Base-by-base conservation (phyloP, 2,329 filamentous ascomycete species). In the Clarireedia monteithiana region DNA sequence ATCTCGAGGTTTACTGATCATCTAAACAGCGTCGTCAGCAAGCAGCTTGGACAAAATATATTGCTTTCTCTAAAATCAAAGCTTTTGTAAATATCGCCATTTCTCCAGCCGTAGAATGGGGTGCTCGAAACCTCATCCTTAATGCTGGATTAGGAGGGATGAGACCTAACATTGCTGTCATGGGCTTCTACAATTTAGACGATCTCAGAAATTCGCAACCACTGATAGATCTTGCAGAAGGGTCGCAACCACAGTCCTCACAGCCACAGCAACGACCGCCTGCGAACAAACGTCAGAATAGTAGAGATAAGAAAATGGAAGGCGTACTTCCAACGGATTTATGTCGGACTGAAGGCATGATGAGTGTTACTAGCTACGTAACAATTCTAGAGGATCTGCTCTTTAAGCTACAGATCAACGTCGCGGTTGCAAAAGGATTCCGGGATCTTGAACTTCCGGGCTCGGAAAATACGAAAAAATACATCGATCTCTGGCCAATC, bases 401-500 rank as follows among this genome's bases (percentile, higher is more conserved):
- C 1, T 76, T 94, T 36, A 81, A 84, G 34, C 77, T 92, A 58
- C 86, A 88, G 53, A 84, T 94, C 57, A 95, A 95, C 64, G 88
- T 95, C 26, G 90, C 89, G 1, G 79, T 95, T 40, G 90, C 87
- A 0, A 89, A 88, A 66, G 89, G 89, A 0, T 95, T 95, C 61
- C 83, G 89, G 52, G 73, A 81, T 1, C 74, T 95, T 1, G 87
- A 94, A 65, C 80, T 89, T 0, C 90, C 90, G 0, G 76, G 80
- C 20, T 69, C 76, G 0, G 56, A 64, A 5, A 82, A 85, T 53
- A 75, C 74, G 4, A 92, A 92, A 67, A 88, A 84, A 65, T 92
- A 86, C 65, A 89, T 95, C 59, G 90, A 95, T 66, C 73, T 95
- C 4, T 95, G 90, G 90, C 90, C 90, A 0, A 94, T 95, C 53